Percentiles rank a stretch among this genome's conserved stretches.
These are phyloP conservation scores for Macrophomina phaseolina DNA, from an alignment of 2,329 filamentous ascomycete genomes.

Conservation along the genomic window DNA sequence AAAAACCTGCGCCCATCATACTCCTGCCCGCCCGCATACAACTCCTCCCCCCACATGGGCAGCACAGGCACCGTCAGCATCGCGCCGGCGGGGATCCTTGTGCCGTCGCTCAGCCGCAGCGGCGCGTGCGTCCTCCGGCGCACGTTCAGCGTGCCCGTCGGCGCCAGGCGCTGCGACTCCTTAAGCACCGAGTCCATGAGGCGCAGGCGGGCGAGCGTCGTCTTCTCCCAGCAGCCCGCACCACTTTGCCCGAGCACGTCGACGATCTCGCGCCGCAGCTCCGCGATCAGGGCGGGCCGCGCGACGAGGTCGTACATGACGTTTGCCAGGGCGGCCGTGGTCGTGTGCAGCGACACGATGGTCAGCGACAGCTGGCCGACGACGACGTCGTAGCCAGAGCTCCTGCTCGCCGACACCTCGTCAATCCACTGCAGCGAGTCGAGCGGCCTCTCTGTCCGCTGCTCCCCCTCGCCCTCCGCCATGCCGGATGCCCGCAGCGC, in stretches of 20 bases:
- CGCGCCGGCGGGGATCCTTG: background rate
- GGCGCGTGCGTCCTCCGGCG: background rate
- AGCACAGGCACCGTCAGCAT: background rate
- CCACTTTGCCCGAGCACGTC: background rate
- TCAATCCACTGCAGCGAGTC: background rate
- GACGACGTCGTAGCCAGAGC: background rate
- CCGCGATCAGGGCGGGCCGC: slow-evolving; percentile 29
- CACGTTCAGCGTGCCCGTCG: background rate
- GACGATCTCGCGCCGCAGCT: slow-evolving; percentile 29
- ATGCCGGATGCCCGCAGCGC: background rate
- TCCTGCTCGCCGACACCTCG: background rate
- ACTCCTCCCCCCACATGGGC: background rate
- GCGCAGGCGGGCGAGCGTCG: slow-evolving; percentile 18
- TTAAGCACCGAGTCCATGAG: slow-evolving; percentile 32
- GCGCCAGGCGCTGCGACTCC: slow-evolving; percentile 18
- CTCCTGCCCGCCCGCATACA: background rate
- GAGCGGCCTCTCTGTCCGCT: background rate
- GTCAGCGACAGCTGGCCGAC: background rate
- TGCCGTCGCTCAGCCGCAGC: background rate
- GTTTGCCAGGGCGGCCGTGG: background rate
- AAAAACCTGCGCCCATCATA: background rate
- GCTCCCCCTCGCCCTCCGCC: background rate
- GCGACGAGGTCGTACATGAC: slow-evolving; percentile 28
- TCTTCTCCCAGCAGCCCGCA: slow-evolving; percentile 9
- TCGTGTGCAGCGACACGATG: slow-evolving; percentile 31